phyloP scores from a whole-genome alignment of 176 grass and related monocot species.

The Oryza australiensis region DNA sequence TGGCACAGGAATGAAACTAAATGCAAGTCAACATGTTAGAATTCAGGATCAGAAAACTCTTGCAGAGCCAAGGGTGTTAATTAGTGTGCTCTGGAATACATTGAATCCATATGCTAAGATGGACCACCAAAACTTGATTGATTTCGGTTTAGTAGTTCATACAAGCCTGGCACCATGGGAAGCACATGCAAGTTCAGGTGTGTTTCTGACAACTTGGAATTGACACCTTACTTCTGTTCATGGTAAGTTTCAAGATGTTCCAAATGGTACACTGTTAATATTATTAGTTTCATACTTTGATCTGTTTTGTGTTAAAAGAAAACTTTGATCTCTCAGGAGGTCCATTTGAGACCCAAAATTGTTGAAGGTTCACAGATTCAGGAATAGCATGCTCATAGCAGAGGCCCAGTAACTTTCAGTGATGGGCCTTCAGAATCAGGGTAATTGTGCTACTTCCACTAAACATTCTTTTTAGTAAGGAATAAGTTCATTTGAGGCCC shows the following conservation, averaged over 20 bases:
- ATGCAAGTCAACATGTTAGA: conserved; percentile 37
- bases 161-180: neutral
- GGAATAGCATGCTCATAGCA: neutral
- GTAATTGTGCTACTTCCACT: neutral
- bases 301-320: no score
- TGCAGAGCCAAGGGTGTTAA: conserved; percentile 19
- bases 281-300: neutral
- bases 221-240: neutral
- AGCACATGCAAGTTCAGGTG: conserved; percentile 21
- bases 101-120: conserved; percentile 2
- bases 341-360: conserved; percentile 10
- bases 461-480: neutral
- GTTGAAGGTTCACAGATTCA: neutral
- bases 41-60: neutral
- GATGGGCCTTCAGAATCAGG: neutral
- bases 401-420: neutral
- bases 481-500: no score
- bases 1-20: conserved; percentile 17
- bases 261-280: neutral
- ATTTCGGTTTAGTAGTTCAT: conserved; percentile 17
- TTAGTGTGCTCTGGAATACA: conserved; percentile 9
- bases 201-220: neutral
- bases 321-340: neutral
- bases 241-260: neutral
- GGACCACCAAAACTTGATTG: conserved; percentile 20